Base-by-base conservation (phyloP, 495 filamentous ascomycete genomes). In the Oidiodendron maius region DNA sequence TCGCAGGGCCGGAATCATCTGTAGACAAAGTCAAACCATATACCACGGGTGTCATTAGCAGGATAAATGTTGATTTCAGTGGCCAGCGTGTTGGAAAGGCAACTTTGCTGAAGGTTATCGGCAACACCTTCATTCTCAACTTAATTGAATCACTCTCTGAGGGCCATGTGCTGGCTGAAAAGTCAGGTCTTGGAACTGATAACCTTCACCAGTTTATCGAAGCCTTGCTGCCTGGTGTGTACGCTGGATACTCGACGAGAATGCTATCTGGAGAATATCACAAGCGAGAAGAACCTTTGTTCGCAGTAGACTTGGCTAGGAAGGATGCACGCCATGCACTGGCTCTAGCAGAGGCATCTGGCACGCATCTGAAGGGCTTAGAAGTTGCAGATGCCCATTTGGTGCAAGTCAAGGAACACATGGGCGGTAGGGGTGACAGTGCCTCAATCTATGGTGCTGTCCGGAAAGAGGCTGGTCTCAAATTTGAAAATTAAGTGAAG, bases 81-180 rank as follows among this genome's bases (percentile, higher is more conserved):
- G 80, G 75, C 54, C 70, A 86, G 63, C 69, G 75, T 3, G 71
- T 69, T 35, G 69, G 75, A 40, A 73, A 75, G 39, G 76, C 86
- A 15, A 71, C 75, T 2, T 69, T 76, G 22, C 69, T 96, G 18
- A 96, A 96, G 66, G 64, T 95, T 35, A 74, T 93, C 13, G 91
- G 89, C 23, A 96, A 96, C 61, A 86, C 83, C 6, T 90, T 95
- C 66, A 77, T 96, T 55, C 60, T 95, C 23, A 83, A 86, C 62
- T 91, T 89, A 68, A 80, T 93, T 16, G 84, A 90, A 60, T 71
- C 82, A 22, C 64, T 96, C 4, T 78, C 83, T 13, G 89, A 95
- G 69, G 81, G 80, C 2, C 74, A 87, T 52, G 76, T 82, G 1
- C 70, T 89, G 3, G 88, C 89, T 4, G 91, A 95, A 64, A 88